phyloP scores from a whole-genome alignment of 2,329 filamentous ascomycete genomes.

The Fusarium sp. region DNA sequence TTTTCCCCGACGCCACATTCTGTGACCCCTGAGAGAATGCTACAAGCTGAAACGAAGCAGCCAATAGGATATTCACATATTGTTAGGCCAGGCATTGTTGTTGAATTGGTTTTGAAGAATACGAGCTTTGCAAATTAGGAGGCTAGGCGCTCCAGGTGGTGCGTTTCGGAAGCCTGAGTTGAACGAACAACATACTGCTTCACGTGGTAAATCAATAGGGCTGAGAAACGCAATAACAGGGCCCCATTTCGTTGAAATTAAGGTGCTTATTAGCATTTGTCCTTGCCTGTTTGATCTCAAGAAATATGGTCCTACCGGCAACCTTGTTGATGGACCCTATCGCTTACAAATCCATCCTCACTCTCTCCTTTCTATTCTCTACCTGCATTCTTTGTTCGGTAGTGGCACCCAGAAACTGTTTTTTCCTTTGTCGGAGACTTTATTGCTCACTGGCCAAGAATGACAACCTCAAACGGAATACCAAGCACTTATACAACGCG shows the following conservation, averaged over 20 bases:
- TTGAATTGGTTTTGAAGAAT: neutral
- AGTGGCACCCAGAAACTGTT: neutral
- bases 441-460: neutral
- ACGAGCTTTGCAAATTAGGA: neutral
- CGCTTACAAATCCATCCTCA: slow-evolving; percentile 4
- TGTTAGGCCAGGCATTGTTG: neutral
- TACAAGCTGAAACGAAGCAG: neutral
- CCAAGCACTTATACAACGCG: neutral
- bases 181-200: neutral
- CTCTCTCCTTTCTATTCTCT: neutral
- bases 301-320: neutral
- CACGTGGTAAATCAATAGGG: neutral
- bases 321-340: neutral
- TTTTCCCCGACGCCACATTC: neutral
- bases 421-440: neutral
- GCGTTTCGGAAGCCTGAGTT: neutral
- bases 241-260: neutral
- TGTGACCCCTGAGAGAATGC: neutral
- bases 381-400: neutral
- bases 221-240: neutral
- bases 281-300: neutral
- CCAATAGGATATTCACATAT: neutral
- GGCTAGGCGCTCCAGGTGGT: neutral
- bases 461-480: neutral
- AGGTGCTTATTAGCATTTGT: neutral